A percentile compares a stretch with the other conserved stretches of the same genome.
Evolutionary conservation across 106 monocot species (phyloP).

Genomic region (Apostasia shenzhenica): DNA sequence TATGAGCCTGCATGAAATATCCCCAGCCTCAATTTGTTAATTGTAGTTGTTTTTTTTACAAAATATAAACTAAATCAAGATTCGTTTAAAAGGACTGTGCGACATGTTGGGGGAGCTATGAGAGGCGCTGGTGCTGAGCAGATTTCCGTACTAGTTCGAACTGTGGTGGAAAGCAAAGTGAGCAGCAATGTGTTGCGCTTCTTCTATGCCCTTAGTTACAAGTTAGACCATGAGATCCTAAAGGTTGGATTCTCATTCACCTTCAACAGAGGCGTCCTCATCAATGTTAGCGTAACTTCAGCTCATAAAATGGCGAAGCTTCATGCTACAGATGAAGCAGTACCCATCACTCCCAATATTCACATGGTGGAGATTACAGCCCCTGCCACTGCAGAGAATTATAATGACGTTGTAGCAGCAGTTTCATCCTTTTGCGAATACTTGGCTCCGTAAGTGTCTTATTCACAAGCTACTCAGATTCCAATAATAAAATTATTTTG

Average conservation of each 20-base stretch:
- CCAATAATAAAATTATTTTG: not conserved
- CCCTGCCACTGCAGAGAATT: constrained; percentile 78
- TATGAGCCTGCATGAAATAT: too few species aligned
- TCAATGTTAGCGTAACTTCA: constrained; percentile 69
- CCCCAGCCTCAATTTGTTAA: too few species aligned
- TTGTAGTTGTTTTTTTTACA: not conserved
- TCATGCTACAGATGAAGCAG: constrained; percentile 78
- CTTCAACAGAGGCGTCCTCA: constrained; percentile 56
- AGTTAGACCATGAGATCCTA: constrained; percentile 80
- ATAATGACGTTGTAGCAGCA: constrained; percentile 72
- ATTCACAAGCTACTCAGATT: not conserved
- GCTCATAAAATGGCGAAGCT: constrained; percentile 67
- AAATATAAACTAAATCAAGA: not conserved
- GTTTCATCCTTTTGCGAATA: constrained; percentile 81
- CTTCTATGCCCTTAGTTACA: constrained; percentile 85
- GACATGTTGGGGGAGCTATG: constrained; percentile 94
- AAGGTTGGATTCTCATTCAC: constrained; percentile 80
- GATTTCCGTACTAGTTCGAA: constrained; percentile 73
- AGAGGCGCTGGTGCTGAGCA: constrained; percentile 92
- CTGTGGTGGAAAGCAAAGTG: constrained; percentile 76
- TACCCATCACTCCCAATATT: constrained; percentile 73
- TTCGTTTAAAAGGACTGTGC: constrained; percentile 44
- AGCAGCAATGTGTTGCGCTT: constrained; percentile 79
- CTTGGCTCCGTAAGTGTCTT: constrained; percentile 84
- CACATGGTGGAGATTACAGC: constrained; percentile 89